A percentile compares a stretch with the other conserved stretches of the same genome.
Conservation (phyloP, 2,329 filamentous ascomycete genomes). For the Venturia nashicola region DNA sequence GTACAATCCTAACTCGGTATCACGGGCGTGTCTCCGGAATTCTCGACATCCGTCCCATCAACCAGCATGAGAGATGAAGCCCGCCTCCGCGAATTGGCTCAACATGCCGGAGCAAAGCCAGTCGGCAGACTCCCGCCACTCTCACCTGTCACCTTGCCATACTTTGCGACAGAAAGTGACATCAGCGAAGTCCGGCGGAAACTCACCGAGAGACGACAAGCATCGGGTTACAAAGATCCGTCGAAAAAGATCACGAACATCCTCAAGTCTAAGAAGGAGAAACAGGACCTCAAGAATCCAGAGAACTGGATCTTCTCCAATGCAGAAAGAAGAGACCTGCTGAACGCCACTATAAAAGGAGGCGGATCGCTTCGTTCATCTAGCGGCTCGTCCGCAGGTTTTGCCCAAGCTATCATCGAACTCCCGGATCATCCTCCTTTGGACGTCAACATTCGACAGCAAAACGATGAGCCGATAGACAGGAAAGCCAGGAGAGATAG, state of each 20-base stretch:
- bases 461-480: neutral
- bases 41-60: neutral
- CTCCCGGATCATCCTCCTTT: neutral
- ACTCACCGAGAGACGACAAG: neutral
- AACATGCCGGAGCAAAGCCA: neutral
- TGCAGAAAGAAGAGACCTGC: neutral
- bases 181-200: neutral
- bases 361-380: neutral
- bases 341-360: neutral
- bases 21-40: neutral
- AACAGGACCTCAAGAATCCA: constrained; percentile 1
- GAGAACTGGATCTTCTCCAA: neutral
- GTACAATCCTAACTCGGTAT: neutral
- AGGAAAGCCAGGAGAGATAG: neutral
- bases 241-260: constrained; percentile 1
- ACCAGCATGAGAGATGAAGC: neutral
- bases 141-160: neutral
- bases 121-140: neutral
- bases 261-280: neutral
- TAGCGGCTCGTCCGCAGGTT: neutral
- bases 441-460: constrained; percentile 5
- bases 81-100: neutral
- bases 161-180: neutral
- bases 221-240: neutral
- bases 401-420: constrained; percentile 2